phyloP scores from a whole-genome alignment of 108 stramenopile species.

The Skeletonema marinoi region DNA sequence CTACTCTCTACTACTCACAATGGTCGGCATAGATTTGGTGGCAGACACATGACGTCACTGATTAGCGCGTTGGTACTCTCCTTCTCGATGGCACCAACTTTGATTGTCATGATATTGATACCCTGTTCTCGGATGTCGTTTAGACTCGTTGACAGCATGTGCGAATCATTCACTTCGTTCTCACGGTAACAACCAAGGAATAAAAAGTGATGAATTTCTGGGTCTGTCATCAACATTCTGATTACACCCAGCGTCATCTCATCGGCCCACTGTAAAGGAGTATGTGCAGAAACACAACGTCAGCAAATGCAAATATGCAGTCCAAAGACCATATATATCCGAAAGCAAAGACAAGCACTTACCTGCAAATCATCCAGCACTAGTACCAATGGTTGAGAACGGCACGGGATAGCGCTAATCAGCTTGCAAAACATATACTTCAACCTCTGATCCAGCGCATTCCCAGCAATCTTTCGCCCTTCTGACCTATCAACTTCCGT shows the following conservation, averaged over 20 bases:
- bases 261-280: slow-evolving; percentile 13
- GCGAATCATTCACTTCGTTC: slow-evolving; percentile 26
- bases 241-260: slow-evolving; percentile 34
- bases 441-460: background rate
- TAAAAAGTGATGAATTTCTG: slow-evolving; percentile 18
- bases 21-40: slow-evolving; percentile 16
- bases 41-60: slow-evolving; percentile 29
- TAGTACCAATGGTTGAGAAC: slow-evolving; percentile 16
- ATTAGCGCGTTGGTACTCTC: slow-evolving; percentile 22
- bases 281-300: too few species aligned
- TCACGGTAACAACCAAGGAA: slow-evolving; percentile 41
- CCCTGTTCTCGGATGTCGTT: slow-evolving; percentile 26
- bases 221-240: slow-evolving; percentile 34
- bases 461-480: background rate
- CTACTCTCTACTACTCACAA: background rate
- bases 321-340: too few species aligned
- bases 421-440: slow-evolving; percentile 30
- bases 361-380: too few species aligned
- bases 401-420: slow-evolving; percentile 28
- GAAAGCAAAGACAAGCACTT: too few species aligned
- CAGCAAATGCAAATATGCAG: too few species aligned
- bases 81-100: slow-evolving; percentile 33
- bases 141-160: background rate
- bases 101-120: slow-evolving; percentile 10
- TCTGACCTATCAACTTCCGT: background rate